Conservation (phyloP, 192 early-diverging fungal species). For the Spizellomyces sp. region DNA sequence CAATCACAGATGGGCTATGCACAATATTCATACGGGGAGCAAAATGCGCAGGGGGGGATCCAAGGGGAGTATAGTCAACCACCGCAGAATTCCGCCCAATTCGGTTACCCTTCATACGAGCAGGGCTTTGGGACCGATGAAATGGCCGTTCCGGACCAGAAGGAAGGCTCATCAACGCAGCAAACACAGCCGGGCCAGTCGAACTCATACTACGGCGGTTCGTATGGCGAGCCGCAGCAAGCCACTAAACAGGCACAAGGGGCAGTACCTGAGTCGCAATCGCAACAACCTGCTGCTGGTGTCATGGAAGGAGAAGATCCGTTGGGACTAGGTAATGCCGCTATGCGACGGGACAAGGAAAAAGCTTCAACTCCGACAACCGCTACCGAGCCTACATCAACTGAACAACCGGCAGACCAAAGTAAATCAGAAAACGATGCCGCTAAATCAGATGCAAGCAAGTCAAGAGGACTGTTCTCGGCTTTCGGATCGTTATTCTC, state of each 20-base stretch:
- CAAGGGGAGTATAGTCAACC: too few relatives aligned
- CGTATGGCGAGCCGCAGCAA: too few relatives aligned
- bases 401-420: neutral
- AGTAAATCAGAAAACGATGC: too few relatives aligned
- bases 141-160: too few relatives aligned
- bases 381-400: neutral
- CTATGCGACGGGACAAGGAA: neutral
- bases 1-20: neutral
- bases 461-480: constrained; percentile 30
- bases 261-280: neutral
- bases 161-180: too few relatives aligned
- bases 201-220: too few relatives aligned
- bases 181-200: too few relatives aligned
- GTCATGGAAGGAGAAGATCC: neutral
- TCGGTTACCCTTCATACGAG: too few relatives aligned
- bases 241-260: too few relatives aligned
- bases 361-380: neutral
- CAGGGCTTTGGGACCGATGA: too few relatives aligned
- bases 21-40: constrained; percentile 1
- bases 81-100: too few relatives aligned
- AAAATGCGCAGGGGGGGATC: neutral
- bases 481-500: constrained; percentile 43
- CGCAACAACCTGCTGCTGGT: neutral
- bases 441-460: neutral
- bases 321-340: neutral